Base-by-base conservation (phyloP, 768 basidiomycete species). In the Suillus alpinus region DNA sequence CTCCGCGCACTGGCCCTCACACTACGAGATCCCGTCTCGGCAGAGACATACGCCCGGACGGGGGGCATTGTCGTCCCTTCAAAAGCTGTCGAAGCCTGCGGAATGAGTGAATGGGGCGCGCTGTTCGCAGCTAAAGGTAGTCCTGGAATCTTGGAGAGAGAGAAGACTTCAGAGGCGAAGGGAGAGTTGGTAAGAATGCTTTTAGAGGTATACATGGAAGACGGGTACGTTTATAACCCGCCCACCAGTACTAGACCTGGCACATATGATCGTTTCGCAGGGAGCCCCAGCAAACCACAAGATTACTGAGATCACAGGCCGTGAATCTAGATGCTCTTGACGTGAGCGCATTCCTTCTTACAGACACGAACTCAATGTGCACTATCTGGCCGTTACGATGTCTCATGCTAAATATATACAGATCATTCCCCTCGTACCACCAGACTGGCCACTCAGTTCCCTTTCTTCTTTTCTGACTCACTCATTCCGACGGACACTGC, bases 1-100 rank as follows among this genome's bases (percentile, higher is more conserved):
- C 20, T 39, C 49, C 32, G 40, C 55, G 43, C 32, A 26, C 34
- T 16, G 62, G 66, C 44, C 39, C 6, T 69, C 59, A 18, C 83
- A 40, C 75, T 97, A 10, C 81, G 82, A 56, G 95, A 98, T 69
- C 78, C 83, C 0, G 76, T 83, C 0, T 90, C 92, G 2, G 92
- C 94, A 0, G 93, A 96, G 69, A 82, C 87, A 5, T 97, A 95
- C 72, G 96, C 95, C 67, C 83, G 88, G 1, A 83, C 89, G 36
- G 87, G 86, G 18, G 93, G 95, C 5, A 83, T 85, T 23, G 82
- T 96, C 26, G 76, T 97, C 87, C 41, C 85, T 81, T 26, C 81
- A 79, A 67, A 83, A 78, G 66, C 75, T 74, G 47, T 91, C 82
- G 90, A 83, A 78, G 13, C 75, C 63, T 60, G 75, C 77, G 56